Conservation (phyloP, 2,329 filamentous ascomycete species). For the Beauveria scarabaeidicola region DNA sequence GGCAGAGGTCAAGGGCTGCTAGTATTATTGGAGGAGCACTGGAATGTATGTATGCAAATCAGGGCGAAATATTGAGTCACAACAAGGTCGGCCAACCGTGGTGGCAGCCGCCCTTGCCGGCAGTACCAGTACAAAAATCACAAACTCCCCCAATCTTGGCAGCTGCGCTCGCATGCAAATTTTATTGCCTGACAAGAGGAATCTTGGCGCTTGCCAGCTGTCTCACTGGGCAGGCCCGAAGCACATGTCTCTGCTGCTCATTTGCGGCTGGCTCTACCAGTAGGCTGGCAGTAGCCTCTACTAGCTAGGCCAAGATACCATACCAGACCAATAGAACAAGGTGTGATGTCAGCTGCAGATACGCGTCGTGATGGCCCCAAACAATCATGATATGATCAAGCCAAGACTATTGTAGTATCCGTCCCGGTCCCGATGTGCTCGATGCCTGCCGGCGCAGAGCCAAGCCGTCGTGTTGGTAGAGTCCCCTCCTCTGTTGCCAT, state of each 20-base stretch:
- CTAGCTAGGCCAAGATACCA: too few relatives aligned
- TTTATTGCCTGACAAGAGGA: not conserved
- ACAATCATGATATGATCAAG: not conserved
- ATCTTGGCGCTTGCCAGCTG: not conserved
- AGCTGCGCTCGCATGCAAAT: not conserved
- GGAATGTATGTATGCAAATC: not conserved
- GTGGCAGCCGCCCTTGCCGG: not conserved
- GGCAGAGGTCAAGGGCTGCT: not conserved
- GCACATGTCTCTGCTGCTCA: conserved; percentile 8
- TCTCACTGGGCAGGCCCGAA: not conserved
- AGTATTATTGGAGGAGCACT: not conserved
- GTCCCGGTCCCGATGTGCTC: not conserved
- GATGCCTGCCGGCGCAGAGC: not conserved
- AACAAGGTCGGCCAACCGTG: not conserved
- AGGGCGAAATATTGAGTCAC: not conserved
- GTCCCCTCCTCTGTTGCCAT: not conserved
- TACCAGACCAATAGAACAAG: not conserved
- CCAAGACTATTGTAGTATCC: not conserved
- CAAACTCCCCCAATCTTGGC: not conserved
- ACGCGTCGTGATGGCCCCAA: not conserved
- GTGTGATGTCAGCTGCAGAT: conserved; percentile 6
- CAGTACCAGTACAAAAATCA: not conserved
- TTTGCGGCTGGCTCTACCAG: not conserved
- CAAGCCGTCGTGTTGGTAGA: not conserved
- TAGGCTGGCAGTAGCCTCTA: not conserved